A percentile compares a stretch with the other conserved stretches of the same genome.
phyloP scores from a whole-genome alignment of 108 stramenopile genomes.

The Stephanodiscus triporus region DNA sequence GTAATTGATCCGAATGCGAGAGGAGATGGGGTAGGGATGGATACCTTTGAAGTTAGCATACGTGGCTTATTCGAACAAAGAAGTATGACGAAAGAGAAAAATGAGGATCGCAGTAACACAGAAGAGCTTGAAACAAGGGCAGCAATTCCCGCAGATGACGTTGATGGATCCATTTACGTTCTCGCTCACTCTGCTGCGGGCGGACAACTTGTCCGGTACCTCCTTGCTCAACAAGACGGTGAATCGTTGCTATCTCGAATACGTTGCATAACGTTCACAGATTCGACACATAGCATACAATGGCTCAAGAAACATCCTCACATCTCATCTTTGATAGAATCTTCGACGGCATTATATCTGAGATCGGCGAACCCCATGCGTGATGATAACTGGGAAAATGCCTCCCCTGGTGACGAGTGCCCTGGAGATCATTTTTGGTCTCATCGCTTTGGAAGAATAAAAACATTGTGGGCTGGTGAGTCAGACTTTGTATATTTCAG shows the following conservation, averaged over 20 bases:
- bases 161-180: conserved; percentile 53
- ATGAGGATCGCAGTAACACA: background rate
- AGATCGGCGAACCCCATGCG: conserved; percentile 41
- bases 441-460: conserved; percentile 75
- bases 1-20: conserved; percentile 79
- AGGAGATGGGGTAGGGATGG: conserved; percentile 66
- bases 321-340: conserved; percentile 43
- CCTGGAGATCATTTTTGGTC: conserved; percentile 67
- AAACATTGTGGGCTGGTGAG: conserved; percentile 17
- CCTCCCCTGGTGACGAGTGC: conserved; percentile 38
- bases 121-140: conserved; percentile 1
- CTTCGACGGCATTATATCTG: conserved; percentile 43
- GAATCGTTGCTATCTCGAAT: conserved; percentile 36
- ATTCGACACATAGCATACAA: conserved; percentile 81
- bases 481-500: background rate
- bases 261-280: conserved; percentile 75
- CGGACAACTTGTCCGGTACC: conserved; percentile 67
- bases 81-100: conserved; percentile 26
- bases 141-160: conserved; percentile 12
- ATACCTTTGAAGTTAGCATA: conserved; percentile 61
- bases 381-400: conserved; percentile 36
- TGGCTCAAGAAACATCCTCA: conserved; percentile 58
- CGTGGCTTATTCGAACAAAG: conserved; percentile 42
- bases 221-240: conserved; percentile 52
- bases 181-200: conserved; percentile 78